Evolutionary conservation across 768 basidiomycete species (phyloP).

Genomic region (Russula olivacea): DNA sequence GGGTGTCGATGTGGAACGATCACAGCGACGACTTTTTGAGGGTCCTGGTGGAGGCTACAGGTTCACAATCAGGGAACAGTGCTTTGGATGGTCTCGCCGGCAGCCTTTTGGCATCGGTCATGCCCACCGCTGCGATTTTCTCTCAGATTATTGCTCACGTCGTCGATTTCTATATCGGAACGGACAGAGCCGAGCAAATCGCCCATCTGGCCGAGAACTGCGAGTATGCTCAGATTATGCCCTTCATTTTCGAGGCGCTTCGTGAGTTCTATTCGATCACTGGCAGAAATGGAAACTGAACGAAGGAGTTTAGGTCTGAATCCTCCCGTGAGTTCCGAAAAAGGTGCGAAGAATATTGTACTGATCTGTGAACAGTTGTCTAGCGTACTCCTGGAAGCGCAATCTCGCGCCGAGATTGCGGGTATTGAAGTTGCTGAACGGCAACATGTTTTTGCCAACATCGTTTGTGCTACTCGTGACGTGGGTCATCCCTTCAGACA

Average conservation of each 20-base stretch:
- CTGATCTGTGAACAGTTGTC: conserved; percentile 14
- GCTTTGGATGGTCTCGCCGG: conserved; percentile 38
- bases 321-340: conserved; percentile 21
- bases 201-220: neutral
- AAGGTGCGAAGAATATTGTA: neutral
- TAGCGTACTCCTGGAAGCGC: conserved; percentile 13
- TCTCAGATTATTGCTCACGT: conserved; percentile 51
- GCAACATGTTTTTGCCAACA: conserved; percentile 22
- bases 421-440: conserved; percentile 22
- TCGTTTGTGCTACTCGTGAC: conserved; percentile 25
- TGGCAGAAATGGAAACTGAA: neutral
- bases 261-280: conserved; percentile 7
- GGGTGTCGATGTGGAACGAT: conserved; percentile 26
- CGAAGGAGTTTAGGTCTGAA: conserved; percentile 15
- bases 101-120: conserved; percentile 47
- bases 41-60: conserved; percentile 24
- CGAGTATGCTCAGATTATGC: conserved; percentile 7
- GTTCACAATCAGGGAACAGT: conserved; percentile 22
- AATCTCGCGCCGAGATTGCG: neutral
- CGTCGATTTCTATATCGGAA: conserved; percentile 53
- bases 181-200: neutral
- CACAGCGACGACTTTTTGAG: conserved; percentile 20
- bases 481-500: conserved; percentile 2
- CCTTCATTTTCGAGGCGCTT: conserved; percentile 24
- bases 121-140: conserved; percentile 52